Base-by-base conservation (phyloP, 2,329 filamentous ascomycete species). In the Alternaria burnsii region DNA sequence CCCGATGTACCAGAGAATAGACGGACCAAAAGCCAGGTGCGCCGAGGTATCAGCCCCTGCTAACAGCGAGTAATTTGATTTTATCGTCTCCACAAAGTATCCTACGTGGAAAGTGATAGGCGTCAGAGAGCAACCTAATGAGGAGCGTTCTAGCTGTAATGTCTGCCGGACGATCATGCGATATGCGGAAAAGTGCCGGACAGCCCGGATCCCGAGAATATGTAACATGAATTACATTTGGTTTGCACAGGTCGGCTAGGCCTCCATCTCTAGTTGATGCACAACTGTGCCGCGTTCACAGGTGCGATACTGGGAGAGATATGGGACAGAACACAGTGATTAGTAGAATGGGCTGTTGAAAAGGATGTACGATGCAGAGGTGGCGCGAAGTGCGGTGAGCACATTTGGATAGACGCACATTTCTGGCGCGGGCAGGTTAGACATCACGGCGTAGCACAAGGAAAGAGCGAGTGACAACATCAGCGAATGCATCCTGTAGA, bases 371-470 rank as follows among this genome's bases (percentile, higher is more conserved):
- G 20, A 50, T 16, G n/a, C 14, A 38, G 16, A 36, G 22, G 46
- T 12, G 46, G 46, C 20, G 46, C 46, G 46, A 36, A 50, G 20
- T 50, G 14, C 20, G 46, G 46, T 50, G 46, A 26, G 46, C 46
- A n/a, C 32, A 24, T 24, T 16, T 50, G 30, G 9, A 6, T 18
- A 34, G 16, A 50, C 46, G 46, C 46, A 50, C 46, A 16, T 34
- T 26, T 50, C 16, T 20, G 30, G 46, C 46, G 9, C 32, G 4
- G 46, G 10, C 46, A 24, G 22, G 26, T 50, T 24, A 50, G 30
- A 50, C 46, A 11, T 38, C 30, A 26, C 46, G 20, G 46, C n/a
- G 46, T 50, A 11, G 3, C 34, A 50, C 32, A 30, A 18, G 36
- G 50, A 41, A 52, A 38, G 50, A 52, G 16, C 16, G 50, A 41